Conservation (phyloP, 148 eudicot genomes). For the Amaranthus hypochondriacus region DNA sequence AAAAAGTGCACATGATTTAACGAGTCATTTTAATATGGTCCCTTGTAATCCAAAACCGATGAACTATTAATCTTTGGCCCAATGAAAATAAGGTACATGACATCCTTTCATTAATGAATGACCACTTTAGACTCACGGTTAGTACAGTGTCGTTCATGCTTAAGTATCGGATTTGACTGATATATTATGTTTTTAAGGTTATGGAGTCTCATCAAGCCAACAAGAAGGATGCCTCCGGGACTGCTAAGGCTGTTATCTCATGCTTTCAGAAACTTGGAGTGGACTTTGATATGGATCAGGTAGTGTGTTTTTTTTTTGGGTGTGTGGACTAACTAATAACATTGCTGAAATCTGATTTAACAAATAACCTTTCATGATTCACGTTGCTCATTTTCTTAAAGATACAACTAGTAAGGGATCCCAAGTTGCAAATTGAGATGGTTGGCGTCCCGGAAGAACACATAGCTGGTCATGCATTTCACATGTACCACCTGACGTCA, state of each 20-base stretch:
- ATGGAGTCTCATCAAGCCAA: slow-evolving; percentile 86
- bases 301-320: slow-evolving; percentile 13
- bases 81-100: not conserved
- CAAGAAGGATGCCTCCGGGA: slow-evolving; percentile 87
- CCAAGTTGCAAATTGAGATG: slow-evolving; percentile 69
- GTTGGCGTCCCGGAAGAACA: slow-evolving; percentile 88
- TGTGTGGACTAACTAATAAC: not conserved
- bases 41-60: too few relatives aligned
- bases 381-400: slow-evolving; percentile 20
- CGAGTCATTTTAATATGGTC: too few relatives aligned
- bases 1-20: too few relatives aligned
- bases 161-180: not conserved
- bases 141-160: not conserved
- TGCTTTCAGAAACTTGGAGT: slow-evolving; percentile 90
- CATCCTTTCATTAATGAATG: not conserved
- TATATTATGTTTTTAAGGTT: slow-evolving; percentile 40
- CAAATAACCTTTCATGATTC: not conserved
- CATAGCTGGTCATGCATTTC: slow-evolving; percentile 88
- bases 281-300: slow-evolving; percentile 66
- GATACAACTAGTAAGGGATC: slow-evolving; percentile 74
- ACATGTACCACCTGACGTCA: slow-evolving; percentile 75
- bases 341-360: not conserved
- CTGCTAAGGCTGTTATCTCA: slow-evolving; percentile 94
- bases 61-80: too few relatives aligned
- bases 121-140: not conserved